phyloP scores from a whole-genome alignment of 2,329 filamentous ascomycete species.

The Paradendryphiella salina region DNA sequence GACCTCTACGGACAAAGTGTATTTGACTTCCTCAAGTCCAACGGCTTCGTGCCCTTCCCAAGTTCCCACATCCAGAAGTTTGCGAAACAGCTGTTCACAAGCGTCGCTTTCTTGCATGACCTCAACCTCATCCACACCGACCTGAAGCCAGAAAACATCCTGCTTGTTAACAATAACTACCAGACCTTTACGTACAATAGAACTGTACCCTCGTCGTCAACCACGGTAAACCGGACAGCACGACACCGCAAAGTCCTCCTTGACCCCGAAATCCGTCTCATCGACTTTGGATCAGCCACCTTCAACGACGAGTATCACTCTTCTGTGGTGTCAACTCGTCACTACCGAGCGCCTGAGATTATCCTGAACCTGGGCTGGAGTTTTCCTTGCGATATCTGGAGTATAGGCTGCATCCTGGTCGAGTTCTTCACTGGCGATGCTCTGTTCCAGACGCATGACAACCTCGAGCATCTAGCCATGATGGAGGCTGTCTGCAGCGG shows the following conservation, averaged over 20 bases:
- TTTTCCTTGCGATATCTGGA: conserved; percentile 71
- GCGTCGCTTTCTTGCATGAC: conserved; percentile 96
- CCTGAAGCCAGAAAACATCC: conserved; percentile 69
- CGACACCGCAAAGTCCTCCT: conserved; percentile 65
- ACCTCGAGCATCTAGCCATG: conserved; percentile 69
- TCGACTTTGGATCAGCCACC: conserved; percentile 69
- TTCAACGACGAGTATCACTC: conserved; percentile 72
- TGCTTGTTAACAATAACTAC: conserved; percentile 66
- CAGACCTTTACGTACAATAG: conserved; percentile 72
- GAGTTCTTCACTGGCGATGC: conserved; percentile 71
- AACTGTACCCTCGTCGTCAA: conserved; percentile 66
- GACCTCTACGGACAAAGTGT: conserved; percentile 88
- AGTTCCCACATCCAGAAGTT: conserved; percentile 99
- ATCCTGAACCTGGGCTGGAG: conserved; percentile 70
- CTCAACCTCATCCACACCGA: conserved; percentile 95
- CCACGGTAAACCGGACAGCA: conserved; percentile 59
- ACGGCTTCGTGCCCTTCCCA: conserved; percentile 93
- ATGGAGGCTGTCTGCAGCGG: conserved; percentile 66
- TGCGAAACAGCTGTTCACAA: conserved; percentile 94
- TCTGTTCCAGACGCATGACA: conserved; percentile 70
- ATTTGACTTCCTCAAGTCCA: conserved; percentile 96
- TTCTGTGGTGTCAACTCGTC: conserved; percentile 67
- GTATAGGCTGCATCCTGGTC: conserved; percentile 69
- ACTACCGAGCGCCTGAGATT: conserved; percentile 69
- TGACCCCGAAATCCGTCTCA: conserved; percentile 67